Conservation (phyloP, 345 rosid genomes). For the Gossypioides kirkii region DNA sequence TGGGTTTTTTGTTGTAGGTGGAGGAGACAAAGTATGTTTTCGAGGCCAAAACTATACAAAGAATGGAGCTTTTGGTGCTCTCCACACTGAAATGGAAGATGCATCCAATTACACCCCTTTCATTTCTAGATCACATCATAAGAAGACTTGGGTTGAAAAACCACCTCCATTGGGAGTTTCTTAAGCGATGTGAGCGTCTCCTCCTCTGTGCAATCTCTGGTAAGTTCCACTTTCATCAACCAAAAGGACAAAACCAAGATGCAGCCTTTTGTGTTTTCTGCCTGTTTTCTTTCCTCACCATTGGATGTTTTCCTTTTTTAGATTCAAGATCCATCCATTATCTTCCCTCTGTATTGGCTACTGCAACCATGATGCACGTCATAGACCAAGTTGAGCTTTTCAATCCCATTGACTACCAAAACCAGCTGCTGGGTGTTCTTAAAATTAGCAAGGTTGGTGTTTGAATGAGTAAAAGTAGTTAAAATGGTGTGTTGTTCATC, state of each 20-base stretch:
- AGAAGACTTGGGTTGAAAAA: conserved; percentile 64
- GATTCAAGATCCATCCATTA: conserved; percentile 63
- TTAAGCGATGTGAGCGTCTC: conserved; percentile 55
- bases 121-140: conserved; percentile 70
- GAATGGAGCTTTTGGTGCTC: conserved; percentile 91
- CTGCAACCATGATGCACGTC: conserved; percentile 78
- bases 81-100: conserved; percentile 85
- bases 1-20: conserved; percentile 34
- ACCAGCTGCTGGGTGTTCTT: conserved; percentile 54
- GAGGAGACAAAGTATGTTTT: conserved; percentile 65
- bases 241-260: neutral
- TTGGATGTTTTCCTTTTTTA: conserved; percentile 21
- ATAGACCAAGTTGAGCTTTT: conserved; percentile 52
- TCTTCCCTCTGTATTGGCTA: conserved; percentile 76
- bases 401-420: conserved; percentile 42
- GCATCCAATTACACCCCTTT: conserved; percentile 80
- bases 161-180: conserved; percentile 64
- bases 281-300: conserved; percentile 1
- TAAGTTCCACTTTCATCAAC: conserved; percentile 17
- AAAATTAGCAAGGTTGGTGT: conserved; percentile 52
- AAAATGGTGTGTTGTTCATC: neutral
- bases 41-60: conserved; percentile 81
- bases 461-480: neutral
- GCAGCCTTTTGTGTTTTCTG: neutral
- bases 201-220: conserved; percentile 65